phyloP scores from a whole-genome alignment of 2,329 filamentous ascomycete species.

The Ophiostoma quercus region DNA sequence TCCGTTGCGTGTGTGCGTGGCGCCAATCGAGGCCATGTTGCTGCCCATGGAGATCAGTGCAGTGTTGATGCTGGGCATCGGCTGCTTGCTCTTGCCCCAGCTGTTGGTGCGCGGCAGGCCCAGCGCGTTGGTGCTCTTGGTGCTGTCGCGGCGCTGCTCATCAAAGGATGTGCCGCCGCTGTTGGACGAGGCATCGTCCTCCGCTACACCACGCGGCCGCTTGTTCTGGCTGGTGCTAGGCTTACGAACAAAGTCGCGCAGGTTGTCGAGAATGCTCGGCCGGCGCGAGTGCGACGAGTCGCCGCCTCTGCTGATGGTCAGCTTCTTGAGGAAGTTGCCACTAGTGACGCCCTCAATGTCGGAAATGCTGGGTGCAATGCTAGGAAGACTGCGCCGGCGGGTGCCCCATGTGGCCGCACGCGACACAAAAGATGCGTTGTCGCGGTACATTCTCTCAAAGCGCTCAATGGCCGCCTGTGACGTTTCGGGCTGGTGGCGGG shows the following conservation, averaged over 20 bases:
- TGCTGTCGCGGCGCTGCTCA: slow-evolving; percentile 28
- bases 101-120: slow-evolving; percentile 49
- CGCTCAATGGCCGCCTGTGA: slow-evolving; percentile 51
- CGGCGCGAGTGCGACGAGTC: slow-evolving; percentile 38
- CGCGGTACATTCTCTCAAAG: slow-evolving; percentile 48
- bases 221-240: slow-evolving; percentile 46
- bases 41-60: slow-evolving; percentile 52
- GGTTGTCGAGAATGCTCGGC: slow-evolving; percentile 50
- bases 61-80: slow-evolving; percentile 54
- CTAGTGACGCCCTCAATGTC: slow-evolving; percentile 57
- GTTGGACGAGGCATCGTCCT: slow-evolving; percentile 34
- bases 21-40: slow-evolving; percentile 51
- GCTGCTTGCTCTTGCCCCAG: slow-evolving; percentile 45
- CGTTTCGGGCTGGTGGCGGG: slow-evolving; percentile 43
- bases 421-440: slow-evolving; percentile 56
- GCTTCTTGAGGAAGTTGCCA: slow-evolving; percentile 59
- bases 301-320: slow-evolving; percentile 47
- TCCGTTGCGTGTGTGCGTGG: slow-evolving; percentile 52
- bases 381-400: slow-evolving; percentile 59
- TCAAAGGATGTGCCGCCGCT: slow-evolving; percentile 27
- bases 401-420: slow-evolving; percentile 67
- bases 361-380: slow-evolving; percentile 47
- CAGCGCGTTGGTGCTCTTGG: slow-evolving; percentile 45
- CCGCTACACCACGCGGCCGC: slow-evolving; percentile 40
- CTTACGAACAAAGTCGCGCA: slow-evolving; percentile 47